These are phyloP conservation scores for Hebeloma cylindrosporum DNA, from an alignment of 768 basidiomycete genomes.

Conservation along the genomic window DNA sequence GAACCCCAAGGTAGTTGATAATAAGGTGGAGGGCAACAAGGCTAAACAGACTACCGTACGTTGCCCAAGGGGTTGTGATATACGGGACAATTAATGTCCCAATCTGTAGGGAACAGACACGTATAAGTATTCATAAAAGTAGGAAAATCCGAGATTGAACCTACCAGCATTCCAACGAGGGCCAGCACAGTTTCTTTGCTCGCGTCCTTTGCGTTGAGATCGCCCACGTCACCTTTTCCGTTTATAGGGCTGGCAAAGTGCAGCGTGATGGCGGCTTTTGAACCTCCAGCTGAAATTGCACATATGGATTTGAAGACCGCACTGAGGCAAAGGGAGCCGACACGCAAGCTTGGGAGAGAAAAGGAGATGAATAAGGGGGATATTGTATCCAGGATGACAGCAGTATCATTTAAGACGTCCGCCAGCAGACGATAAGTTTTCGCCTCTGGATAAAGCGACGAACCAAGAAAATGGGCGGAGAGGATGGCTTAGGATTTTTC, in stretches of 20 bases:
- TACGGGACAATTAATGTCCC: conserved; percentile 61
- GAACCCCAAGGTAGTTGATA: conserved; percentile 62
- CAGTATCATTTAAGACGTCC: conserved; percentile 62
- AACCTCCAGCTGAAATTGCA: conserved; percentile 63
- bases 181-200: conserved; percentile 73
- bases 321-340: conserved; percentile 55
- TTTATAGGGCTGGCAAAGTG: conserved; percentile 58
- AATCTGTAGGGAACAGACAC: conserved; percentile 36
- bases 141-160: conserved; percentile 16
- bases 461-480: conserved; percentile 60
- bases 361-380: conserved; percentile 52
- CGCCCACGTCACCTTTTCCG: conserved; percentile 63
- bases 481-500: conserved; percentile 50
- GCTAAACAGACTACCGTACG: conserved; percentile 49
- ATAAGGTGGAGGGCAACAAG: conserved; percentile 55
- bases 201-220: conserved; percentile 70
- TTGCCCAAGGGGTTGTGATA: conserved; percentile 46
- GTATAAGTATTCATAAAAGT: neutral
- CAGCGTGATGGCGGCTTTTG: conserved; percentile 66
- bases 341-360: conserved; percentile 43
- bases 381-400: conserved; percentile 58
- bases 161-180: conserved; percentile 65
- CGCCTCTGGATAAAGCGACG: conserved; percentile 66
- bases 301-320: conserved; percentile 60
- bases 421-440: conserved; percentile 69